phyloP scores from a whole-genome alignment of 2,329 filamentous ascomycete genomes.

The Trichophaea hybrida region DNA sequence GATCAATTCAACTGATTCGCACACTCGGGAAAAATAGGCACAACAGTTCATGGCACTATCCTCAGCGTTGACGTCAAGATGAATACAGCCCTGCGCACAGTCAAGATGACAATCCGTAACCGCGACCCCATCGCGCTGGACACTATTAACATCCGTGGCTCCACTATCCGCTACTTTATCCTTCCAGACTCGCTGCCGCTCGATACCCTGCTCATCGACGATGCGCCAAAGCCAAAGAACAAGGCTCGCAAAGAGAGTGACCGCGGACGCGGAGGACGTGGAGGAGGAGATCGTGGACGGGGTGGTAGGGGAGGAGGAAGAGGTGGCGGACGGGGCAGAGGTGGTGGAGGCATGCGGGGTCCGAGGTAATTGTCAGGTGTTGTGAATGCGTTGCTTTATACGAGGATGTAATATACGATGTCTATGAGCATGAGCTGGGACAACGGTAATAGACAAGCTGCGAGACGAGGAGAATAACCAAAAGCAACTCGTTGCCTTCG shows the following conservation, averaged over 20 bases:
- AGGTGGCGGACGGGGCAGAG: neutral
- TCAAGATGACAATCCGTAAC: constrained; percentile 88
- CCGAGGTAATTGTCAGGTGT: too few relatives aligned
- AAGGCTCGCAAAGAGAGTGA: constrained; percentile 85
- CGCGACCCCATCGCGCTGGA: constrained; percentile 80
- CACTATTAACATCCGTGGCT: constrained; percentile 91
- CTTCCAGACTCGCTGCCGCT: constrained; percentile 89
- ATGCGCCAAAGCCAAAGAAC: constrained; percentile 97
- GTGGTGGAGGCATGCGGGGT: neutral
- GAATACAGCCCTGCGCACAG: constrained; percentile 90
- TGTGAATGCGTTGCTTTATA: neutral
- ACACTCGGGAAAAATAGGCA: constrained; percentile 43
- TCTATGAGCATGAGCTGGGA: neutral
- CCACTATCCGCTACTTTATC: constrained; percentile 91
- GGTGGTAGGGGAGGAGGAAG: constrained; percentile 46
- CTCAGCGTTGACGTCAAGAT: constrained; percentile 94
- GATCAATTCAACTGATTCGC: constrained; percentile 4
- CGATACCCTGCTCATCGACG: constrained; percentile 89
- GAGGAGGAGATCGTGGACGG: constrained; percentile 47
- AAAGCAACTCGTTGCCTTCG: too few relatives aligned
- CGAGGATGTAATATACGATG: neutral
- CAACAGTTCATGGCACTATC: constrained; percentile 92
- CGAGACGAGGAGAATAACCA: too few relatives aligned
- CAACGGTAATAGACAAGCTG: too few relatives aligned
- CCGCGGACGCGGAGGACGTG: constrained; percentile 46